phyloP scores from a whole-genome alignment of 2,329 filamentous ascomycete species.

The Leptographium procerum region DNA sequence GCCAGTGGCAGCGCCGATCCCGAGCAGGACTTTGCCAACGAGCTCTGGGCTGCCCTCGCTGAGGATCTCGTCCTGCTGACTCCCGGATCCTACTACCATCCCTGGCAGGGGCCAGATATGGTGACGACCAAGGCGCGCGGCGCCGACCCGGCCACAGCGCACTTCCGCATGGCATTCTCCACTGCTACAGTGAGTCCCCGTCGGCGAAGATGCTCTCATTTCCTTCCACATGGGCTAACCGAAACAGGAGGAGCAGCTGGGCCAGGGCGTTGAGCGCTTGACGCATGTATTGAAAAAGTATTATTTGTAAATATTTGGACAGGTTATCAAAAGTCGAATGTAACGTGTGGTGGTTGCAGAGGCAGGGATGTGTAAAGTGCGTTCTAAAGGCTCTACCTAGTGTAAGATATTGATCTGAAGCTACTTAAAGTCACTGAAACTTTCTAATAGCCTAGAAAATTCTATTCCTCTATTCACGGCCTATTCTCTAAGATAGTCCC shows the following conservation, averaged over 20 bases:
- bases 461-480: not conserved
- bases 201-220: not conserved
- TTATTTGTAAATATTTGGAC: not conserved
- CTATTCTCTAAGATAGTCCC: not conserved
- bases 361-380: no score
- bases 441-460: no score
- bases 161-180: conserved; percentile 19
- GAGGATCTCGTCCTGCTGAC: conserved; percentile 17
- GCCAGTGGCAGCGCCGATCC: conserved; percentile 8
- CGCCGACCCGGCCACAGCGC: conserved; percentile 14
- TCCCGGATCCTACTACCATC: conserved; percentile 21
- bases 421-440: no score
- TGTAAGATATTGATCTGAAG: no score
- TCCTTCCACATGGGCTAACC: no score
- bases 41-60: conserved; percentile 11
- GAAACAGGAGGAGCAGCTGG: conserved; percentile 11
- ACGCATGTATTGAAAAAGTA: not conserved
- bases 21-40: conserved; percentile 14
- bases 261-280: conserved; percentile 7
- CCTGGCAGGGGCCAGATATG: conserved; percentile 19
- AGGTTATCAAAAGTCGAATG: not conserved
- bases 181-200: conserved; percentile 15
- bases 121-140: conserved; percentile 15
- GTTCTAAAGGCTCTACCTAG: no score
- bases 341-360: no score